Percentiles rank a stretch among this genome's conserved stretches.
These are phyloP conservation scores for Thelonectria blattea DNA, from an alignment of 2,329 filamentous ascomycete species.

Conservation along the genomic window DNA sequence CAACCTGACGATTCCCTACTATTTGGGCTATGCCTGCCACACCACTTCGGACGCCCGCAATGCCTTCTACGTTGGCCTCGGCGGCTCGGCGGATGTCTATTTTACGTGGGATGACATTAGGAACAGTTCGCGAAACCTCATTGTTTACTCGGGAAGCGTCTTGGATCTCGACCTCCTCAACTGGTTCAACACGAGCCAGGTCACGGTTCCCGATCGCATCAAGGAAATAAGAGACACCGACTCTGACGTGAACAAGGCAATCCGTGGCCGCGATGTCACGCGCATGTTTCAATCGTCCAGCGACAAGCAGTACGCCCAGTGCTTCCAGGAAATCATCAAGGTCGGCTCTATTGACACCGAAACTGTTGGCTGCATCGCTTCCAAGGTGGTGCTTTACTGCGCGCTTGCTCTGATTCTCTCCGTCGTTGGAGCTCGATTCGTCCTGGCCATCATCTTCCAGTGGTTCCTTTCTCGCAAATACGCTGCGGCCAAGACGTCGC, in stretches of 20 bases:
- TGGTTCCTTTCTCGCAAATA: conserved; percentile 94
- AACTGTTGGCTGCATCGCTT: conserved; percentile 95
- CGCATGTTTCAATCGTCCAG: conserved; percentile 79
- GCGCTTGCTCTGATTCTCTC: conserved; percentile 90
- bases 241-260: conserved; percentile 61
- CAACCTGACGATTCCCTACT: conserved; percentile 76
- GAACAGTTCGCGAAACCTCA: conserved; percentile 86
- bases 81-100: conserved; percentile 82
- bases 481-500: conserved; percentile 83
- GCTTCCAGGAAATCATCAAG: conserved; percentile 91
- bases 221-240: conserved; percentile 76
- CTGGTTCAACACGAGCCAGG: conserved; percentile 88
- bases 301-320: conserved; percentile 85
- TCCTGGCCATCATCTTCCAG: conserved; percentile 89
- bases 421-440: conserved; percentile 84
- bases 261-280: conserved; percentile 88
- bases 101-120: conserved; percentile 95
- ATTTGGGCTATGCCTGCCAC: conserved; percentile 88
- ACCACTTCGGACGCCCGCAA: conserved; percentile 72
- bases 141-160: conserved; percentile 94
- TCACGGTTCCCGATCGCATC: conserved; percentile 77
- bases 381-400: conserved; percentile 94
- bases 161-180: conserved; percentile 85
- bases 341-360: conserved; percentile 96
- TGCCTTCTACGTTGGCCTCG: conserved; percentile 74